phyloP scores from a whole-genome alignment of 495 filamentous ascomycete species.

The Penicillium herquei region DNA sequence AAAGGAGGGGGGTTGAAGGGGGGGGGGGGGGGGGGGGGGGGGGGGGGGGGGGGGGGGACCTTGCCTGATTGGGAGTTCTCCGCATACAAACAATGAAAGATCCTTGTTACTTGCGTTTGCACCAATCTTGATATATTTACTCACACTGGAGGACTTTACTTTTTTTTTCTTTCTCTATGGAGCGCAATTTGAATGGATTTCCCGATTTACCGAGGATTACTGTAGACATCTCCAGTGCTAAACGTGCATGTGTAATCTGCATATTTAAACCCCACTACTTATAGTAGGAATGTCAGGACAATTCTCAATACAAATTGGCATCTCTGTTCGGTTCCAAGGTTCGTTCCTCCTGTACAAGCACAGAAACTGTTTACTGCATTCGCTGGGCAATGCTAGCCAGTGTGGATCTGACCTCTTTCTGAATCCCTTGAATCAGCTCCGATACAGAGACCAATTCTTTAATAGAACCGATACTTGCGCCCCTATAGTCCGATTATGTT shows the following conservation, averaged over 20 bases:
- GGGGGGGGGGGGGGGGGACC: constrained; percentile 10
- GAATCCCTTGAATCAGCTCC: constrained; percentile 16
- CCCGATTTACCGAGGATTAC: too few species aligned
- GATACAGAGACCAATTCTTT: constrained; percentile 14
- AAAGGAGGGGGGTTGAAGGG: constrained; percentile 5
- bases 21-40: constrained; percentile 4
- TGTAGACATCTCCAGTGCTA: too few species aligned
- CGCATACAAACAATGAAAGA: neutral
- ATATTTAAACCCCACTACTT: too few species aligned
- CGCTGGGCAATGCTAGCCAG: neutral
- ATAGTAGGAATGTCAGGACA: too few species aligned
- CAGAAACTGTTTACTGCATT: neutral
- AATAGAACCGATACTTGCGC: constrained; percentile 23
- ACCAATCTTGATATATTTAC: too few species aligned
- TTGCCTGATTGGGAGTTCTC: constrained; percentile 16
- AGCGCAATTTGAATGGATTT: neutral
- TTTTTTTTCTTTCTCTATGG: too few species aligned
- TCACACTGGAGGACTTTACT: too few species aligned
- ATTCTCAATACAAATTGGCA: too few species aligned
- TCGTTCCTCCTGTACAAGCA: too few species aligned
- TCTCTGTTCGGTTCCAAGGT: too few species aligned
- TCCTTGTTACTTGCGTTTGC: too few species aligned
- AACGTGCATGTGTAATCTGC: too few species aligned
- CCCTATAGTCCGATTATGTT: constrained; percentile 7
- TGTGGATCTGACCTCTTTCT: constrained; percentile 7